Base-by-base conservation (phyloP, 768 basidiomycete genomes). In the Postia placenta region DNA sequence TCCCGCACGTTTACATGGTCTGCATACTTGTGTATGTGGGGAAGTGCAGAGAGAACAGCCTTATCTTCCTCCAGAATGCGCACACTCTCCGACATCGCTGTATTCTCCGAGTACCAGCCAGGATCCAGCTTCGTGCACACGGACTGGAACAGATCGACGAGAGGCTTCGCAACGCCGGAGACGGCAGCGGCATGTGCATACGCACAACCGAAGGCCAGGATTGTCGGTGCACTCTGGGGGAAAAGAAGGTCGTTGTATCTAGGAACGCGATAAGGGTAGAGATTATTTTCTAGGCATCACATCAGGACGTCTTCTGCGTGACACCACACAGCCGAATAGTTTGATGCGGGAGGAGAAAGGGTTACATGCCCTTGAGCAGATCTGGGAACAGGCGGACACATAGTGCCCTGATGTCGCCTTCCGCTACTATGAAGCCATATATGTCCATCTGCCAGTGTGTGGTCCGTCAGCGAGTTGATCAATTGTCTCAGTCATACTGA, bases 191-290 rank as follows among this genome's bases (percentile, higher is more conserved):
- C 48, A 36, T 51, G 55, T 4, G 61, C 55, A 17, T 46, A 38
- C 11, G 51, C 49, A 28, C 54, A 50, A 11, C 58, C 56, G n/a
- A 61, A 37, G 0, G 58, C 56, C 20, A 42, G 6, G 15, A 61
- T 33, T 4, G 55, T 42, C 1, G 42, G 46, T 25, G 56, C 54
- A 23, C 50, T 53, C 30, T 53, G 50, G 2, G 54, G 57, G 15
- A 61, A 55, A 14, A 57, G 25, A 24, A 53, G 20, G 44, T 50
- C 46, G 42, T 53, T 53, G 41, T 51, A 35, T 9, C 33, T 9
- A 9, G 33, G 9, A 35, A 9, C 33, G 33, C 33, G 33, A n/a
- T 35, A n/a, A 9, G 9, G 9, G 33, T n/a, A 9, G n/a, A n/a
- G 33, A 35, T 9, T 9, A 35, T 9, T 44, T 48, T n/a, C n/a